phyloP scores from a whole-genome alignment of 768 basidiomycete species.

The Pisolithus microcarpus region DNA sequence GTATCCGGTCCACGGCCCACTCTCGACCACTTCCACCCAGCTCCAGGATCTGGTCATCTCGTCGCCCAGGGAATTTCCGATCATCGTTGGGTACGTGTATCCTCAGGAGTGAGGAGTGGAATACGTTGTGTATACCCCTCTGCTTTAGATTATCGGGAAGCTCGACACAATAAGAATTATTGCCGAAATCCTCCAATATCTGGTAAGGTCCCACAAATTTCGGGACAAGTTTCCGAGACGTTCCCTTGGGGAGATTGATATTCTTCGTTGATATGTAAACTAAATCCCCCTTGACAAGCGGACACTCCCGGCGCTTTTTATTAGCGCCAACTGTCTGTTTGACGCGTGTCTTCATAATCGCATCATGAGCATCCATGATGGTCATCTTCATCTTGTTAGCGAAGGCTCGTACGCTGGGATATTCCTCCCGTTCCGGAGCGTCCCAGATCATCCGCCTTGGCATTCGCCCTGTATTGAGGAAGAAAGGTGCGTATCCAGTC shows the following conservation, averaged over 20 bases:
- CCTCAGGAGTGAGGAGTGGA: constrained; percentile 16
- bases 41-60: too few relatives aligned
- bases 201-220: constrained; percentile 26
- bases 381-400: too few relatives aligned
- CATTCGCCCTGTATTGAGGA: too few relatives aligned
- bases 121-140: constrained; percentile 13
- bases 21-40: too few relatives aligned
- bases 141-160: constrained; percentile 10
- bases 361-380: too few relatives aligned
- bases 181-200: constrained; percentile 10
- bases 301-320: constrained; percentile 25
- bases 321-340: constrained; percentile 2
- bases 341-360: too few relatives aligned
- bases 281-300: constrained; percentile 16
- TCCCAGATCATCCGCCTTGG: too few relatives aligned
- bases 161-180: constrained; percentile 16
- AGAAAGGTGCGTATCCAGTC: too few relatives aligned
- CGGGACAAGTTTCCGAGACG: constrained; percentile 26
- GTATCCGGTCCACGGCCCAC: too few relatives aligned
- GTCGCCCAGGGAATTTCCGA: too few relatives aligned
- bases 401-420: too few relatives aligned
- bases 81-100: constrained; percentile 9
- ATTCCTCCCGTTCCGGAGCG: too few relatives aligned
- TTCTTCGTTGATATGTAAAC: constrained; percentile 24
- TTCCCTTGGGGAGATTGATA: constrained; percentile 24